Conservation (phyloP, 2,329 filamentous ascomycete species). For the Ceratocystis diversiconidia region DNA sequence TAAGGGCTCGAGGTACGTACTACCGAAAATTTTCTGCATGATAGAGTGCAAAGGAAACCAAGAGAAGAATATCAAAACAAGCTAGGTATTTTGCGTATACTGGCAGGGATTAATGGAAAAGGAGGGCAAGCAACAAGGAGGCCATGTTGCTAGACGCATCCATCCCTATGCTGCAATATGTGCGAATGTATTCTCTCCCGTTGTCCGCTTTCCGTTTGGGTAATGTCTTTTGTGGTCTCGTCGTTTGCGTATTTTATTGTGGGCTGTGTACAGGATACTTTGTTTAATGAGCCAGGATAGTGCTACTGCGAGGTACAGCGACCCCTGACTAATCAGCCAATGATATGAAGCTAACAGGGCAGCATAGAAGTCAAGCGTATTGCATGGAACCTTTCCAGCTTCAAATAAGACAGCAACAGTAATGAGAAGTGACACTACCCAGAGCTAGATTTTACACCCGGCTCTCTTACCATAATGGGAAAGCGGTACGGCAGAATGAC, state of each 20-base stretch:
- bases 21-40: slow-evolving; percentile 1
- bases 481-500: slow-evolving; percentile 1
- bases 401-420: neutral
- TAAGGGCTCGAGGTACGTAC: neutral
- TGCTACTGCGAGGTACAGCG: neutral
- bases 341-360: slow-evolving; percentile 8
- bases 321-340: slow-evolving; percentile 16
- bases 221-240: neutral
- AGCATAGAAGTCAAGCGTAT: slow-evolving; percentile 15
- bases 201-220: neutral
- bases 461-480: neutral
- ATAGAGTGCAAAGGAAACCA: neutral
- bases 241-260: neutral
- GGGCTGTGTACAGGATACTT: neutral
- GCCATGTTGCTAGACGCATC: neutral
- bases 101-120: neutral
- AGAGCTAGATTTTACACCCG: slow-evolving; percentile 1
- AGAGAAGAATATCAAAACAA: neutral
- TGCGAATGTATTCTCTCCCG: neutral
- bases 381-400: slow-evolving; percentile 15
- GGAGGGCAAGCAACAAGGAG: neutral
- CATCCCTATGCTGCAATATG: neutral
- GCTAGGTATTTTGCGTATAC: neutral
- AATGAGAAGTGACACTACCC: neutral
- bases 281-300: neutral